Base-by-base conservation (phyloP, 83 land plant genomes). In the Larix sibirica region DNA sequence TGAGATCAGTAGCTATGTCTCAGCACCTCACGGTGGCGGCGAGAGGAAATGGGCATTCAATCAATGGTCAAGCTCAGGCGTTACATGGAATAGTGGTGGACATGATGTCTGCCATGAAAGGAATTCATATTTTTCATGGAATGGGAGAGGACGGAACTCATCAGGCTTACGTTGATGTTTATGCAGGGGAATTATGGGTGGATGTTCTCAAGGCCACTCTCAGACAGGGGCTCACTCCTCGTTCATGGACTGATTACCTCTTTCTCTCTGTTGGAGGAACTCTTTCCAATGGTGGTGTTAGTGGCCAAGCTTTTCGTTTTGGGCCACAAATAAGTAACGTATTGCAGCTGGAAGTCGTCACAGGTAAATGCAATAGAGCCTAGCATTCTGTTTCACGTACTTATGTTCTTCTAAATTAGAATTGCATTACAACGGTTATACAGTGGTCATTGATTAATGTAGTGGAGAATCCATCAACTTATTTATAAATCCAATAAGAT, bases 281-380 rank as follows among this genome's bases (percentile, higher is more conserved):
- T 33, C 36, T 33, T 33, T 89, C 91, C n/a, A 89, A 87, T 59
- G 91, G 87, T 3, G 91, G 91, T 38, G 81, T 89, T 28, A 84
- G 91, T 36, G 89, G 91, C 14, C 91, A 89, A 61, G 81, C 86
- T 2, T 87, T 89, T 13, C 90, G 76, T 36, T 79, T 79, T 71
- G 91, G 91, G 24, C 91, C 91, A n/a, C 89, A 89, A 77, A 87
- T 89, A 54, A 87, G 79, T 84, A 89, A 89, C 40, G 84, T 89
- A 16, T 66, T 77, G 33, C 81, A 89, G 74, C 86, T 87, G 26
- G 90, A 89, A 10, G 81, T 89, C 38, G 84, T 89, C 26, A 82
- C 89, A 60, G 75, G 75, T 70, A 70, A 33, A 28, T 28, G 28
- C 28, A 28, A 28, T 28, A 28, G 28, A 28, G 28, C 28, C 28